A percentile compares a stretch with the other conserved stretches of the same genome.
phyloP scores from a whole-genome alignment of 2,329 filamentous ascomycete genomes.

The Aspergillus sp. region DNA sequence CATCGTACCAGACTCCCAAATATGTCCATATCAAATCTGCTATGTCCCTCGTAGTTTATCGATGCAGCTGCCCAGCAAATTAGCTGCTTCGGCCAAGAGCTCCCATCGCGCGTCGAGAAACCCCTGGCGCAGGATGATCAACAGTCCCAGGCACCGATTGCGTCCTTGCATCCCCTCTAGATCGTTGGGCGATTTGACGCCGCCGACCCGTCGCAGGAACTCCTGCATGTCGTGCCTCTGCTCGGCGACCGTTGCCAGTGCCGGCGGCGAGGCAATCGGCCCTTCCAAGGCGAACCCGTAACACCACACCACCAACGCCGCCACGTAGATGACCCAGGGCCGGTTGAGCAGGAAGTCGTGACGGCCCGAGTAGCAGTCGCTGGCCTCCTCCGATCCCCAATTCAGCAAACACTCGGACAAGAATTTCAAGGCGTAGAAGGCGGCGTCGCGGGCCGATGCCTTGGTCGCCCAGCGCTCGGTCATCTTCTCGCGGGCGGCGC shows the following conservation, averaged over 20 bases:
- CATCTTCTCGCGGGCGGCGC: slow-evolving; percentile 77
- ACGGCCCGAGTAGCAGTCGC: slow-evolving; percentile 68
- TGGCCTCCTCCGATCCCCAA: slow-evolving; percentile 39
- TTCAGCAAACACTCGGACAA: slow-evolving; percentile 72
- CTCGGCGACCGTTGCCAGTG: slow-evolving; percentile 61
- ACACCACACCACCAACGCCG: slow-evolving; percentile 87
- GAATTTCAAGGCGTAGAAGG: slow-evolving; percentile 89
- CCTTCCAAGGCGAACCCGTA: slow-evolving; percentile 92
- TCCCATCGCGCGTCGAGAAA: slow-evolving; percentile 89
- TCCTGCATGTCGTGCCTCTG: slow-evolving; percentile 75
- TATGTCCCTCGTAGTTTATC: slow-evolving; percentile 48
- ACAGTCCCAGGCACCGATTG: slow-evolving; percentile 77
- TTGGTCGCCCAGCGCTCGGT: slow-evolving; percentile 86
- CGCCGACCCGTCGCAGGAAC: slow-evolving; percentile 72
- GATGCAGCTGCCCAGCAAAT: slow-evolving; percentile 78
- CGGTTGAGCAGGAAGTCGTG: slow-evolving; percentile 89
- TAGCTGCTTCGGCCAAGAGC: slow-evolving; percentile 81
- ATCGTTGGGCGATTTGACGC: slow-evolving; percentile 72
- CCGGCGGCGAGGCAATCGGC: slow-evolving; percentile 54
- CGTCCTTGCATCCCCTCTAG: slow-evolving; percentile 71
- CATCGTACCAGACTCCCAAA: not conserved
- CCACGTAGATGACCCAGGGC: slow-evolving; percentile 94
- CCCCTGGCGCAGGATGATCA: slow-evolving; percentile 77
- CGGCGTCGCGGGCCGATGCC: slow-evolving; percentile 83
- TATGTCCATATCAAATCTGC: not conserved